Evolutionary conservation across 2,329 filamentous ascomycete species (phyloP), one percentile per base, ranked within the genome.

Genomic region (Eurotiales sp.): DNA sequence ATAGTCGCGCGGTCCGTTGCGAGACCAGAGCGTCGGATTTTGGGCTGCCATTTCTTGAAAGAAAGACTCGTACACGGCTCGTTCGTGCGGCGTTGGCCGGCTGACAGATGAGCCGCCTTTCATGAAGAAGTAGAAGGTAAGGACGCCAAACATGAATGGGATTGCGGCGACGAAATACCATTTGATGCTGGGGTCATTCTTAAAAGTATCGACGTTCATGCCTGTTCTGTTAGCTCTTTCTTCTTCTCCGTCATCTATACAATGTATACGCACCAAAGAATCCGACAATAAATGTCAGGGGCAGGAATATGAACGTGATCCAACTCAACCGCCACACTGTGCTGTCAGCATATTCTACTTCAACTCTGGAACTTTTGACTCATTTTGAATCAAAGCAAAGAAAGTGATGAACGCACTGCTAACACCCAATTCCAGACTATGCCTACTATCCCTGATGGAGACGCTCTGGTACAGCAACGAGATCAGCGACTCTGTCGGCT

Each of bases 381-480:
- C 15, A 8, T 36, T 19, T n/a, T 7, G 6, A 36, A 25, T 19
- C 12, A 55, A 37, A 25, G 52, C 8, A 8, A 3, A 12, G 6
- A 30, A 1, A 4, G 6, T 2, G 2, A 8, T 8, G 3, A 23
- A 67, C 75, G 69, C 76, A 75, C 78, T 78, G 57, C 66, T 71
- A 3, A 75, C 61, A 4, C 74, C 74, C 2, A 80, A 67, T 49
- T 77, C 72, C 3, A 79, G 64, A 1, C 70, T 75, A 50, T 77
- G 72, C 2, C 75, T 67, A 2, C 75, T 73, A 57, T 80, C 77
- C 25, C 77, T 68, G 48, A 80, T 79, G 3, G 72, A 76, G 4
- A 80, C 77, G 8, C 70, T 74, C 56, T 78, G 78, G 58, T 80
- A 80, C 70, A 79, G 74, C 46, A 75, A 53, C 52, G 79, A 77